A percentile compares a stretch with the other conserved stretches of the same genome.
Conservation (phyloP, 257 asterid species). For the Rhazya stricta region DNA sequence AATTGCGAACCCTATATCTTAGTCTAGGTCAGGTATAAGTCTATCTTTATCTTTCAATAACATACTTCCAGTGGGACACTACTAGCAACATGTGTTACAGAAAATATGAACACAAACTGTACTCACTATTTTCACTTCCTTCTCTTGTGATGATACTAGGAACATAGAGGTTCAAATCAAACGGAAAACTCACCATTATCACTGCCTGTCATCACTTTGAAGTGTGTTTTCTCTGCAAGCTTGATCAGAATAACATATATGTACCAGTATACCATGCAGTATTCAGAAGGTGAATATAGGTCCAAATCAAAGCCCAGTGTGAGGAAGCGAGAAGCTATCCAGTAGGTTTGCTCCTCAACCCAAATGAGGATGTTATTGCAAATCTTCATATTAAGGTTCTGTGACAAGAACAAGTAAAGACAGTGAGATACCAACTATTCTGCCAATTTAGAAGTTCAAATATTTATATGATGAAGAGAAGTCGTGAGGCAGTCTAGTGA, state of each 20-base stretch:
- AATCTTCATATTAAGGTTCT: constrained; percentile 59
- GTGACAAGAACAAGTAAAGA: constrained; percentile 19
- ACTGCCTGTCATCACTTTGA: constrained; percentile 54
- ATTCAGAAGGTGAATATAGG: constrained; percentile 81
- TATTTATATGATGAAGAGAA: neutral
- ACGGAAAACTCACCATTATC: constrained; percentile 59
- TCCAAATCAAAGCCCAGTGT: constrained; percentile 87
- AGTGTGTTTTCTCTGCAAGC: constrained; percentile 93
- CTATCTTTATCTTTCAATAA: neutral
- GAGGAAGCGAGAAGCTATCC: constrained; percentile 92
- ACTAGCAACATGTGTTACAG: too few relatives aligned
- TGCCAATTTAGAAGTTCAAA: neutral
- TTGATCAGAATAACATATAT: constrained; percentile 74
- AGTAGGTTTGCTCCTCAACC: constrained; percentile 97
- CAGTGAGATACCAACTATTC: constrained; percentile 2
- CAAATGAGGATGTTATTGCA: constrained; percentile 77
- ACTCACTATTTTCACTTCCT: neutral
- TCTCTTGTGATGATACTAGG: constrained; percentile 6
- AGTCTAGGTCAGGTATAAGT: neutral
- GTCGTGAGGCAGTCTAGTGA: neutral
- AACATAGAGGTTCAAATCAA: constrained; percentile 3
- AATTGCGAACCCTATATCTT: neutral
- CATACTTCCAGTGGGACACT: neutral
- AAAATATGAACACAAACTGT: neutral
- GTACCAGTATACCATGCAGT: constrained; percentile 99